Evolutionary conservation across 371 early-diverging fungal genomes (phyloP), one percentile per base, ranked within the genome.

Genomic region (Syncephalastrum contaminatum): DNA sequence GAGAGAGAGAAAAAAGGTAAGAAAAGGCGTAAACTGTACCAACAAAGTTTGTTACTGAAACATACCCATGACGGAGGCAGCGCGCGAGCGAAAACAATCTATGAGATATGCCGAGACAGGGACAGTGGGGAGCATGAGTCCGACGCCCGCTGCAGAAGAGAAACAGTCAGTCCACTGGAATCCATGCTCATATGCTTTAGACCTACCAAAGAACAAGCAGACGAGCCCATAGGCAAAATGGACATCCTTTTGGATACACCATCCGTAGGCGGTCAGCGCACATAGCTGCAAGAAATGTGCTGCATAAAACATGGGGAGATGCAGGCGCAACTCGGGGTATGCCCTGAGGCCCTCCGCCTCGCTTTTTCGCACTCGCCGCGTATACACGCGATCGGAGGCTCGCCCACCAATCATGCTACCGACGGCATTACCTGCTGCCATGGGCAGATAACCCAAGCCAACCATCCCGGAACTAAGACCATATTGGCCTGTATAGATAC

Each of bases 41-140:
- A 43, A n/a, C 7, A 6, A 22, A 21, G 24, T 30, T 4, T 47
- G 15, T 6, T 3, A 15, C 16, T 53, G 4, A n/a, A 18, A 6
- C 42, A 56, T 67, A 68, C 68, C 68, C 16, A 69, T 71, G 12
- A 70, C 73, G 10, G 77, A 73, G 2, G 73, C 77, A 42, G 71
- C 58, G 22, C 56, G 53, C 41, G 58, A 60, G 3, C 65, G 64
- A 46, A 69, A 71, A 27, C 73, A 77, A 27, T 77, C 77, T 4
- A 73, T 62, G 53, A 73, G 59, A 30, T 77, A 77, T 7, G 73
- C 64, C 4, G 52, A 55, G 8, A 77, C 42, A 39, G 59, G 53
- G 4, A 73, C 64, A 21, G 66, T 66, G 6, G 73, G 73, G 18
- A 65, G 46, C 67, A 72, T 68, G n/a, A 65, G 18, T 0, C 62